These are phyloP conservation scores for Candida pseudoglaebosa DNA, from an alignment of 805 yeast genomes.

Conservation along the genomic window DNA sequence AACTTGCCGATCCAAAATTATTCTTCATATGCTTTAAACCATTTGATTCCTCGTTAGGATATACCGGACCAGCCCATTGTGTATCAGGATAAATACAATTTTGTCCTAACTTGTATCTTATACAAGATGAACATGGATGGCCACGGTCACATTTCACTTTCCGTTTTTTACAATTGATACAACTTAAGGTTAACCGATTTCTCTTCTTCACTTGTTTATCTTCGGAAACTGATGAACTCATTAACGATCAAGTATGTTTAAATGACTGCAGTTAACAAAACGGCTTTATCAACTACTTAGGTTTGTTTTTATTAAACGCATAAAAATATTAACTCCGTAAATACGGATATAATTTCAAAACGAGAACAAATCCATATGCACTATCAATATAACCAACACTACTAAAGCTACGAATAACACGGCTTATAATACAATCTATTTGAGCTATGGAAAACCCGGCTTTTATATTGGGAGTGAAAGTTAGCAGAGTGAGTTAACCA, in stretches of 20 bases:
- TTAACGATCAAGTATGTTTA: too few relatives aligned
- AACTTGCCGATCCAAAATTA: not conserved
- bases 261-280: too few relatives aligned
- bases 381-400: too few relatives aligned
- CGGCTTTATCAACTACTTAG: too few relatives aligned
- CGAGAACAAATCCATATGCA: too few relatives aligned
- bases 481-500: too few relatives aligned
- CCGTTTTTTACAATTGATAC: conserved; percentile 30
- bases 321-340: not conserved
- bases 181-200: conserved; percentile 27
- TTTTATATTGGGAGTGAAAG: too few relatives aligned
- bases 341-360: not conserved
- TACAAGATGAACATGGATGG: conserved; percentile 32
- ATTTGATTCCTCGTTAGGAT: not conserved
- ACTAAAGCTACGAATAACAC: too few relatives aligned
- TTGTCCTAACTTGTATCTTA: conserved; percentile 19
- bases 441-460: too few relatives aligned
- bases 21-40: not conserved
- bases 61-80: conserved; percentile 3
- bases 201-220: conserved; percentile 13
- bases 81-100: conserved; percentile 23
- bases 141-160: conserved; percentile 38
- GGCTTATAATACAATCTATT: too few relatives aligned
- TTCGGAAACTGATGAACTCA: too few relatives aligned
- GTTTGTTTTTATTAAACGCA: too few relatives aligned